Base-by-base conservation (phyloP, 257 asterid genomes). In the Solanum sitiens region DNA sequence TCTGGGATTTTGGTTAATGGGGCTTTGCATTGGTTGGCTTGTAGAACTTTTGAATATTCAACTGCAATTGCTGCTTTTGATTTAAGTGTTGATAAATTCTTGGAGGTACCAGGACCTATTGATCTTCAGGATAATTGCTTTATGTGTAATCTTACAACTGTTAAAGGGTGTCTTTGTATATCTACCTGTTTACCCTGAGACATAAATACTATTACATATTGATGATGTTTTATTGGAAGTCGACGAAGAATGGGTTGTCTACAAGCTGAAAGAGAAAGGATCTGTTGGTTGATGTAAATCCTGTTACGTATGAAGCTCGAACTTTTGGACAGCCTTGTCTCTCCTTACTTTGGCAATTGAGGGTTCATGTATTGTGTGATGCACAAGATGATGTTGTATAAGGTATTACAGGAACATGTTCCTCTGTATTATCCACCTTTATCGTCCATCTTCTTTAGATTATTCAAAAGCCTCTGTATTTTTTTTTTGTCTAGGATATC, bases 41-140 rank as follows among this genome's bases (percentile, higher is more conserved):
- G 32, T 63, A 23, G 3, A 4, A 11, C 71, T 63, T 59, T 5
- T 53, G 9, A 53, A 16, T 5, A 16, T 59, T 59, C 67, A 8
- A 18, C 5, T 21, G 9, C 25, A 10, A 88, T 92, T 27, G 89
- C 88, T 37, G 93, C 92, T 87, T 92, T 93, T 53, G 73, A 86
- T 87, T 59, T 91, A 83, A 89, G 44, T 18, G 16, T 37, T 1
- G 93, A 91, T 84, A 88, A 45, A 84, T 93, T 92, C 25, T 74
- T 56, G 23, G 86, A 91, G 83, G 83, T 93, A 6, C 93, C 94
- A 16, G 90, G 88, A 86, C 94, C 94, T 2, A 45, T 12, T 13
- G 37, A 45, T n/a, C 77, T 37, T 20, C 9, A 21, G n/a, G 2
- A 37, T 6, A 11, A 74, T 37, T 18, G 14, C 18, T 74, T 5